Evolutionary conservation across 1,284 basidiomycete genomes (phyloP).

Genomic region (Meripilus lineatus): DNA sequence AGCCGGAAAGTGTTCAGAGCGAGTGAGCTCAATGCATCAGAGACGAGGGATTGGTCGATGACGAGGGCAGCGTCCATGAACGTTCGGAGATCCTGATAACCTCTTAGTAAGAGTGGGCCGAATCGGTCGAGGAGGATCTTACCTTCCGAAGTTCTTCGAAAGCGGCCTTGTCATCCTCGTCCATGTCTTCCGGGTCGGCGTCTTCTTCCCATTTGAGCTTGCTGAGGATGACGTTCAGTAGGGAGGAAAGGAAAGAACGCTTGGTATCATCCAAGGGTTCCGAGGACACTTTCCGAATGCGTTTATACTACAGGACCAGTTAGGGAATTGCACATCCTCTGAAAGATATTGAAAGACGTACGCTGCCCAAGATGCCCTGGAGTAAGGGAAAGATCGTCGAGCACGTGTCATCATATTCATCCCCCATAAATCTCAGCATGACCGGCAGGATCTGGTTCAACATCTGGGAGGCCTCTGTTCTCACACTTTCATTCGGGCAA

Average conservation of each 20-base stretch:
- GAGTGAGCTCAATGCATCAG: constrained; percentile 64
- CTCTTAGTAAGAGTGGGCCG: constrained; percentile 5
- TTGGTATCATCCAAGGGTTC: constrained; percentile 70
- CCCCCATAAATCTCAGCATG: constrained; percentile 85
- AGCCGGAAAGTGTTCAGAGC: constrained; percentile 70
- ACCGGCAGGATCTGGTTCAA: constrained; percentile 75
- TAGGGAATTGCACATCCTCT: neutral
- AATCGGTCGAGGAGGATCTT: constrained; percentile 11
- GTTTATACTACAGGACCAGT: constrained; percentile 61
- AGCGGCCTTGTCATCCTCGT: constrained; percentile 84
- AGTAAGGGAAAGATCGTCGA: constrained; percentile 82
- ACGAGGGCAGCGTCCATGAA: constrained; percentile 80
- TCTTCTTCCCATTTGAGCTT: constrained; percentile 94
- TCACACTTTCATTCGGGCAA: constrained; percentile 55
- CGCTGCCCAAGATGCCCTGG: constrained; percentile 67
- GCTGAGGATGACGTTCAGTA: constrained; percentile 77
- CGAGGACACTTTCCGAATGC: constrained; percentile 61
- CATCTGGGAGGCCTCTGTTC: constrained; percentile 63
- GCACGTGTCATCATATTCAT: constrained; percentile 84
- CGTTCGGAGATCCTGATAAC: constrained; percentile 65
- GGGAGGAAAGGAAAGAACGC: constrained; percentile 74
- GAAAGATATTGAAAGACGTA: constrained; percentile 36
- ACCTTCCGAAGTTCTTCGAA: constrained; percentile 89
- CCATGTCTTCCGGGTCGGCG: constrained; percentile 76
- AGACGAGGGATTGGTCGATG: constrained; percentile 81